Percentiles rank a stretch among this genome's conserved stretches.
phyloP scores from a whole-genome alignment of 1,284 basidiomycete species.

The Cryptococcus sp. region DNA sequence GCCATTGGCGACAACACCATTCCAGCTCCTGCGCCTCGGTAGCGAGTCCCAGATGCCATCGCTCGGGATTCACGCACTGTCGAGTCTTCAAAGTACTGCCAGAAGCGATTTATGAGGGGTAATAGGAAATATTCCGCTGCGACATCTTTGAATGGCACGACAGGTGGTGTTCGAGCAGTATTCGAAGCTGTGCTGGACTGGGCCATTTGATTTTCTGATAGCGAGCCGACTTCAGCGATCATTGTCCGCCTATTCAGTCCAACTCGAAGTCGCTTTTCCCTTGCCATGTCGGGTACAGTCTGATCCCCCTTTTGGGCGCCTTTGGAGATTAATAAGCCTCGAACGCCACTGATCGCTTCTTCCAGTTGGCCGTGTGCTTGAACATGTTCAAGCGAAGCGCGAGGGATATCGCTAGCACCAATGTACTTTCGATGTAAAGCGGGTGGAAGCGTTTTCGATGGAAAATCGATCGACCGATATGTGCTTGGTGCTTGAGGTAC shows the following conservation, averaged over 20 bases:
- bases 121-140: slow-evolving; percentile 83
- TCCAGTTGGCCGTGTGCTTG: slow-evolving; percentile 32
- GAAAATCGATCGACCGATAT: slow-evolving; percentile 59
- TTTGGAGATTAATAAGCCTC: slow-evolving; percentile 41
- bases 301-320: slow-evolving; percentile 49
- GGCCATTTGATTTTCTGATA: slow-evolving; percentile 37
- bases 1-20: slow-evolving; percentile 75
- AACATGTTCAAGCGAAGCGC: background rate
- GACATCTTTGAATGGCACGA: slow-evolving; percentile 64
- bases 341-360: slow-evolving; percentile 35
- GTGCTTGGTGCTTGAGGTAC: slow-evolving; percentile 52
- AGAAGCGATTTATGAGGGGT: slow-evolving; percentile 86
- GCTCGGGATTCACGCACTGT: slow-evolving; percentile 71
- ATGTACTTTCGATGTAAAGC: slow-evolving; percentile 69
- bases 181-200: background rate
- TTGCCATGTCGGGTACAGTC: slow-evolving; percentile 61
- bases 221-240: slow-evolving; percentile 33
- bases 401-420: slow-evolving; percentile 35
- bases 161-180: slow-evolving; percentile 19
- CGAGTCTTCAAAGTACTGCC: slow-evolving; percentile 81
- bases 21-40: slow-evolving; percentile 72
- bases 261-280: slow-evolving; percentile 74
- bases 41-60: slow-evolving; percentile 57
- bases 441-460: slow-evolving; percentile 74
- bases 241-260: slow-evolving; percentile 36